Evolutionary conservation across 2,329 filamentous ascomycete genomes (phyloP).

Genomic region (Sporothrix variecibatus): DNA sequence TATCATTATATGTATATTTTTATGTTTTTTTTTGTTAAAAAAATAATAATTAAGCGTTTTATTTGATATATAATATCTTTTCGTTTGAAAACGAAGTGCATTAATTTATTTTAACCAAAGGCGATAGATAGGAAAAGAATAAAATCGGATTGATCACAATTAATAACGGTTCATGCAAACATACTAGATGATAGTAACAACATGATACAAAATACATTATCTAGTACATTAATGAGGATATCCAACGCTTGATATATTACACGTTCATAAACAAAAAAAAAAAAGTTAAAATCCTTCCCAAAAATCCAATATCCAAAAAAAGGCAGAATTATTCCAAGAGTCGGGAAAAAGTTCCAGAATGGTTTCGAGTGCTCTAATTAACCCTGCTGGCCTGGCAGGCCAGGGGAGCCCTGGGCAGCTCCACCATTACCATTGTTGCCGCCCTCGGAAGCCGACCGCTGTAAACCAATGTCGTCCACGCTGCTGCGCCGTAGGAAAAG

Average conservation of each 20-base stretch:
- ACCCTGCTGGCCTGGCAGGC: background rate
- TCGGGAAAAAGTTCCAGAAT: background rate
- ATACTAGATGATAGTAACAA: background rate
- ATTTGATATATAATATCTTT: no score
- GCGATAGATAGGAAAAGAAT: no score
- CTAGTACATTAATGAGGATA: background rate
- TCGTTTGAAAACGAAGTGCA: no score
- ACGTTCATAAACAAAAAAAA: slow-evolving; percentile 10
- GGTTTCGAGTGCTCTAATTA: background rate
- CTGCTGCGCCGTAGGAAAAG: slow-evolving; percentile 52
- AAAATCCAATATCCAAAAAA: background rate
- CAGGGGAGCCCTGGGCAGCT: background rate
- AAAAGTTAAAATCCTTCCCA: background rate
- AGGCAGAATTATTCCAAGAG: background rate
- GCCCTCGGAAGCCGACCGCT: slow-evolving; percentile 2
- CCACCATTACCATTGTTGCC: background rate
- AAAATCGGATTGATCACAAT: background rate
- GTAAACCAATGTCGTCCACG: slow-evolving; percentile 43
- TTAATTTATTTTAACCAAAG: no score
- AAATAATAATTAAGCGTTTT: no score
- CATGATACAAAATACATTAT: background rate
- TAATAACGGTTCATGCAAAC: background rate
- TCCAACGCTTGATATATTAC: slow-evolving; percentile 2
- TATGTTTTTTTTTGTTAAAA: no score
- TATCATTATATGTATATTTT: no score